A percentile compares a stretch with the other conserved stretches of the same genome.
Conservation (phyloP, 2,329 filamentous ascomycete genomes). For the Alternaria alternata region DNA sequence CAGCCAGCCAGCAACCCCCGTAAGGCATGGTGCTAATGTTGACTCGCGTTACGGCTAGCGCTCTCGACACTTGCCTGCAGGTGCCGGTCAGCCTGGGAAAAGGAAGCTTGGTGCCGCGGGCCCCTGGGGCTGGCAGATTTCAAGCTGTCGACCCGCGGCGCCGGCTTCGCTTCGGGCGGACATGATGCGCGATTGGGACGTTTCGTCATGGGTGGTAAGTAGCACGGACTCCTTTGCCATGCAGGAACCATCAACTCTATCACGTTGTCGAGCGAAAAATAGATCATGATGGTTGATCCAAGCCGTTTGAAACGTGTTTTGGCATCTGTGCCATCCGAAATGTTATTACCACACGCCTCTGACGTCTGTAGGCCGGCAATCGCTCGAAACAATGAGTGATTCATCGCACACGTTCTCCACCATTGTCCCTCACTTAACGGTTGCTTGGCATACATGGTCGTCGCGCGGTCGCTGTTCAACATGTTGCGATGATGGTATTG, state of each 20-base stretch:
- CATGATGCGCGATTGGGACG: conserved; percentile 19
- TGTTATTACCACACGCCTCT: conserved; percentile 1
- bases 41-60: conserved; percentile 21
- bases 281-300: background rate
- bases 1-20: conserved; percentile 21
- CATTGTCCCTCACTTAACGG: background rate
- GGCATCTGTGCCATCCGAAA: background rate
- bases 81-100: conserved; percentile 20
- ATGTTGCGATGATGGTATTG: conserved; percentile 9
- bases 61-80: conserved; percentile 20
- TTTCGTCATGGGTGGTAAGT: conserved; percentile 8
- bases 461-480: conserved; percentile 13
- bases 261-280: conserved; percentile 6
- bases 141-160: conserved; percentile 22
- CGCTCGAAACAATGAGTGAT: conserved; percentile 29
- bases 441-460: conserved; percentile 6
- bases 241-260: conserved; percentile 22
- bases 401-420: conserved; percentile 16
- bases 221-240: conserved; percentile 17
- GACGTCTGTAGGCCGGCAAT: background rate
- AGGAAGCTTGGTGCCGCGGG: conserved; percentile 20
- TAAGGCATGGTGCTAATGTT: conserved; percentile 33
- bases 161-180: conserved; percentile 25
- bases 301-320: conserved; percentile 9
- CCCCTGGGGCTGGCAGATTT: conserved; percentile 20